Percentiles rank a stretch among this genome's conserved stretches.
Evolutionary conservation across 2,329 filamentous ascomycete species (phyloP).

Genomic region (Phaeophleospora eucalypticola): DNA sequence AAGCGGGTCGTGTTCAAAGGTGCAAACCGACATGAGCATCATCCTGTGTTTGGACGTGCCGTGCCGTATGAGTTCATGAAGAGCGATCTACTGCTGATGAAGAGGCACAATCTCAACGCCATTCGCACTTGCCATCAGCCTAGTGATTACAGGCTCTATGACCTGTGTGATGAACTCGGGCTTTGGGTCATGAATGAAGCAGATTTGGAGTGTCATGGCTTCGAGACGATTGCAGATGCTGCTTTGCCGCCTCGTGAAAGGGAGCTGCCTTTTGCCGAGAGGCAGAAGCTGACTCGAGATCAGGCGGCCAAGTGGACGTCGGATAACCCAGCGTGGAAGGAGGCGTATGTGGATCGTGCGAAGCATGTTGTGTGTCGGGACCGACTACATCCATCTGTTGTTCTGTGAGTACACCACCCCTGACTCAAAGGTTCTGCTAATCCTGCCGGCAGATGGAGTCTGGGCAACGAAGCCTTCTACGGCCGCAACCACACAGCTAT

Average conservation of each 20-base stretch:
- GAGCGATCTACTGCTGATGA: constrained; percentile 63
- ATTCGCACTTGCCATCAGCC: constrained; percentile 66
- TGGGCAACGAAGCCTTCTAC: constrained; percentile 71
- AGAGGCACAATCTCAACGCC: constrained; percentile 66
- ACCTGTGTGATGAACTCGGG: constrained; percentile 62
- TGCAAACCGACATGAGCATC: constrained; percentile 68
- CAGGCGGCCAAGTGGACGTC: constrained; percentile 57
- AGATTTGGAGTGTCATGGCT: constrained; percentile 47
- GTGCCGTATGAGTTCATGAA: constrained; percentile 61
- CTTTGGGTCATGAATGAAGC: constrained; percentile 60
- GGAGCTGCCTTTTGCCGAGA: constrained; percentile 46
- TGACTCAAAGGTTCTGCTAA: neutral
- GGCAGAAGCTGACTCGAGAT: constrained; percentile 50
- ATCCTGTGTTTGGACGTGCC: constrained; percentile 59
- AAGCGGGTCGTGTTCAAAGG: constrained; percentile 58
- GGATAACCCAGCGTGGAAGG: constrained; percentile 58
- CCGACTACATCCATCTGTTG: constrained; percentile 66
- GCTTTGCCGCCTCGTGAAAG: constrained; percentile 46
- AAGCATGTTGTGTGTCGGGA: constrained; percentile 62
- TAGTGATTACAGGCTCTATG: constrained; percentile 57
- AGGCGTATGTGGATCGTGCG: constrained; percentile 65
- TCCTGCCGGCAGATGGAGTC: constrained; percentile 61
- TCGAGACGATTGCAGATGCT: constrained; percentile 35
- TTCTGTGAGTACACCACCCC: constrained; percentile 35
- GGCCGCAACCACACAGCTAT: constrained; percentile 65